A percentile compares a stretch with the other conserved stretches of the same genome.
phyloP scores from a whole-genome alignment of 2,329 filamentous ascomycete genomes.

The Alternaria rosae region DNA sequence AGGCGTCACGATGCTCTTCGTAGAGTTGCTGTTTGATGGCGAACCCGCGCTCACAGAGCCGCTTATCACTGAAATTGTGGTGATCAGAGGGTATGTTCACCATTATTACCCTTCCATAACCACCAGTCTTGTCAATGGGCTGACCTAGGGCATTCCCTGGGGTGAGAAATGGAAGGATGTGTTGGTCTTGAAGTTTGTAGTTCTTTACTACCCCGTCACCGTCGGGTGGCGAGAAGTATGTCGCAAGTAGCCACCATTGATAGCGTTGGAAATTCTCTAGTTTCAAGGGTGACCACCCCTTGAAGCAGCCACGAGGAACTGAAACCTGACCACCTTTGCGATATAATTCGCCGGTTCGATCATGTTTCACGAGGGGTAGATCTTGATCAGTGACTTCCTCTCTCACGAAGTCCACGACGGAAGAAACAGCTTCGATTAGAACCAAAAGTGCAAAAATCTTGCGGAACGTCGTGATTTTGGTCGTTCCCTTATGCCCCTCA shows the following conservation, averaged over 20 bases:
- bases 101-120: slow-evolving; percentile 21
- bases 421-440: slow-evolving; percentile 5
- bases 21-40: slow-evolving; percentile 24
- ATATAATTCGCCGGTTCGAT: neutral
- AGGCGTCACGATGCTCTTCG: slow-evolving; percentile 5
- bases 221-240: slow-evolving; percentile 14
- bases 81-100: slow-evolving; percentile 23
- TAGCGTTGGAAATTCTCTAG: slow-evolving; percentile 13
- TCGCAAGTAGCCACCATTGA: slow-evolving; percentile 28
- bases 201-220: slow-evolving; percentile 14
- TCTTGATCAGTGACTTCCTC: slow-evolving; percentile 24
- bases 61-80: slow-evolving; percentile 16
- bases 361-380: slow-evolving; percentile 13
- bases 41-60: slow-evolving; percentile 11
- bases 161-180: slow-evolving; percentile 22
- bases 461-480: slow-evolving; percentile 14
- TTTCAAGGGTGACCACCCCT: slow-evolving; percentile 13
- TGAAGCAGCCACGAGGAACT: slow-evolving; percentile 8
- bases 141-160: neutral
- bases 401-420: slow-evolving; percentile 10
- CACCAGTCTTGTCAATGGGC: slow-evolving; percentile 4
- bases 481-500: neutral
- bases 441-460: slow-evolving; percentile 24
- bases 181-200: slow-evolving; percentile 20
- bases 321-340: neutral